Conservation (phyloP, 805 yeast genomes). For the Teunomyces lycoperdinae region DNA sequence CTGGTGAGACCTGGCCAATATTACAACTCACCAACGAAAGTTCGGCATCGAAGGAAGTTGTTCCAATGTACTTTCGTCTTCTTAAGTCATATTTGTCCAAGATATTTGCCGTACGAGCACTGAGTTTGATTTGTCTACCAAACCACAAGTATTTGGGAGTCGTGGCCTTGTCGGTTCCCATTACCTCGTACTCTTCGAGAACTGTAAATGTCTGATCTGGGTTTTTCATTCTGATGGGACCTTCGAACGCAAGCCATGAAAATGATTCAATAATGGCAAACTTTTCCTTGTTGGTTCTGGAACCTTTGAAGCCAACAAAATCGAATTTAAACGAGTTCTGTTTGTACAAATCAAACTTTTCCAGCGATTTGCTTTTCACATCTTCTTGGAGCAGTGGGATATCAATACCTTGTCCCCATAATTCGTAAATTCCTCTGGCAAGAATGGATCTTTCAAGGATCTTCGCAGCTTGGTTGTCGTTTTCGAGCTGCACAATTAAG, state of each 20-base stretch:
- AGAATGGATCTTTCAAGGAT: conserved; percentile 68
- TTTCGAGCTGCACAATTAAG: conserved; percentile 59
- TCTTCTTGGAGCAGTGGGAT: conserved; percentile 57
- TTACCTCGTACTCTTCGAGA: conserved; percentile 65
- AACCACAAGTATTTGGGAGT: conserved; percentile 63
- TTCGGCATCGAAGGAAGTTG: conserved; percentile 96
- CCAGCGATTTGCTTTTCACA: conserved; percentile 33
- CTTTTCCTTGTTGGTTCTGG: conserved; percentile 49
- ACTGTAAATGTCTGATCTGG: conserved; percentile 72
- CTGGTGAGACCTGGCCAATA: conserved; percentile 68
- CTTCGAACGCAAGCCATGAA: conserved; percentile 65
- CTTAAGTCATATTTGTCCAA: conserved; percentile 79
- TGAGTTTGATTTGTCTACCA: conserved; percentile 65
- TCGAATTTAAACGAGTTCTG: conserved; percentile 74
- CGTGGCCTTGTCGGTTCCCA: conserved; percentile 46
- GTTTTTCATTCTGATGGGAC: conserved; percentile 72
- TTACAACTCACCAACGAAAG: conserved; percentile 84
- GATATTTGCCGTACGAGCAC: conserved; percentile 60
- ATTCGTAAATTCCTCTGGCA: conserved; percentile 73
- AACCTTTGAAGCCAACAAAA: conserved; percentile 72
- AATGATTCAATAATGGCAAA: conserved; percentile 69
- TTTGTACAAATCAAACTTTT: conserved; percentile 37
- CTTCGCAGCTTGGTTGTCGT: conserved; percentile 63
- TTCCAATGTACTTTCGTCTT: conserved; percentile 84
- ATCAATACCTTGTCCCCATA: conserved; percentile 71